These are phyloP conservation scores for Metschnikowia koreensis DNA, from an alignment of 805 yeast species.

Conservation along the genomic window DNA sequence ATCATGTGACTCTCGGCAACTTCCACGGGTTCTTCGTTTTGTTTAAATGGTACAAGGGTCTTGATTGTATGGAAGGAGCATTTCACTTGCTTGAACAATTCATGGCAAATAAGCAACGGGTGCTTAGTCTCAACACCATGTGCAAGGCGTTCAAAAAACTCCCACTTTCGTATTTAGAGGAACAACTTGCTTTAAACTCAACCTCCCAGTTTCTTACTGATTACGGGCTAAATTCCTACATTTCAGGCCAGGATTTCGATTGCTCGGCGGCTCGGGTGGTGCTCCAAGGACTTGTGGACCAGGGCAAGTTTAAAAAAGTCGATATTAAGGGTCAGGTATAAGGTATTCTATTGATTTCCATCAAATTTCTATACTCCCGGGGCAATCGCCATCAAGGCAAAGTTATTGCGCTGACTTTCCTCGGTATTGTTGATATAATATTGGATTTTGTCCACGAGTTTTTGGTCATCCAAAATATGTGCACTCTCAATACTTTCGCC, in stretches of 20 bases:
- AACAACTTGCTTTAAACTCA: conserved; percentile 8
- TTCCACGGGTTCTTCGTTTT: conserved; percentile 38
- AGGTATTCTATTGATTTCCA: neutral
- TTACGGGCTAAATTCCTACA: conserved; percentile 35
- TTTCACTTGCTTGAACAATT: conserved; percentile 14
- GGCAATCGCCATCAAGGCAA: conserved; percentile 75
- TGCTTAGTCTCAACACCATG: conserved; percentile 17
- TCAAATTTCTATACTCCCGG: conserved; percentile 31
- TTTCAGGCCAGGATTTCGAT: conserved; percentile 26
- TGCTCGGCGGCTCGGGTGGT: conserved; percentile 33
- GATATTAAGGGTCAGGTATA: conserved; percentile 89
- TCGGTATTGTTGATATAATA: conserved; percentile 65
- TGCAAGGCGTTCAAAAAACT: conserved; percentile 19
- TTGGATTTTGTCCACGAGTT: conserved; percentile 54
- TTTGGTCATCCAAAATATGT: conserved; percentile 54
- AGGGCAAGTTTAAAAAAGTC: conserved; percentile 50
- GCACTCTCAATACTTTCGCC: conserved; percentile 40
- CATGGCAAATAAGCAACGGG: conserved; percentile 18
- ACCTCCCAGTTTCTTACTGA: conserved; percentile 13
- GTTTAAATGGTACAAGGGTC: conserved; percentile 7
- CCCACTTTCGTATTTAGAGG: conserved; percentile 6
- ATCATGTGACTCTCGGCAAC: conserved; percentile 9
- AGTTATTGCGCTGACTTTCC: conserved; percentile 57
- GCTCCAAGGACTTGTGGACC: conserved; percentile 35
- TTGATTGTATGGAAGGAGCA: conserved; percentile 11